Percentiles rank a stretch among this genome's conserved stretches.
phyloP scores from a whole-genome alignment of 1,284 basidiomycete genomes.

The Pterula multifida region DNA sequence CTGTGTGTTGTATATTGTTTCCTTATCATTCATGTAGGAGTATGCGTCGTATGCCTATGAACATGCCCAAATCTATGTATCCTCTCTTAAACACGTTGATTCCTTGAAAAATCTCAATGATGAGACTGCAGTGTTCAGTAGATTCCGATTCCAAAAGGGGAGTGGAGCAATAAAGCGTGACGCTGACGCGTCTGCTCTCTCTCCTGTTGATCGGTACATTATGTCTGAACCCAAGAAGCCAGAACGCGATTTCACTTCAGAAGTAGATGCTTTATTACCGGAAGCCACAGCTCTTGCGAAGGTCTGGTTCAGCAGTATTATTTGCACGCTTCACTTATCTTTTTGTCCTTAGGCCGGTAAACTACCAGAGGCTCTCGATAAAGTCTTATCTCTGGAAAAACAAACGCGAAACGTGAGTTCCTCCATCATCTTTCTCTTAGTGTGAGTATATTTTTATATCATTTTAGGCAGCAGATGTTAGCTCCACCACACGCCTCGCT shows the following conservation, averaged over 20 bases:
- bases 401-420: slow-evolving; percentile 83
- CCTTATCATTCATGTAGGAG: not conserved
- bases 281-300: slow-evolving; percentile 42
- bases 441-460: slow-evolving; percentile 6
- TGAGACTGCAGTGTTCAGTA: not conserved
- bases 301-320: slow-evolving; percentile 21
- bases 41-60: not conserved
- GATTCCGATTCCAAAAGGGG: not conserved
- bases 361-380: slow-evolving; percentile 81
- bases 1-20: too few species aligned
- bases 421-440: not conserved
- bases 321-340: slow-evolving; percentile 7
- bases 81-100: not conserved
- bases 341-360: slow-evolving; percentile 47
- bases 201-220: too few species aligned
- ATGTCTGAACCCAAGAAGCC: slow-evolving; percentile 75
- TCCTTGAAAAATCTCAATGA: not conserved
- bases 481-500: slow-evolving; percentile 82
- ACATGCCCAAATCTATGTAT: not conserved
- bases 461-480: slow-evolving; percentile 78
- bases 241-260: slow-evolving; percentile 64
- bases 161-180: slow-evolving; percentile 54
- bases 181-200: slow-evolving; percentile 34
- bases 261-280: slow-evolving; percentile 53
- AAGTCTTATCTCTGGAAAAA: slow-evolving; percentile 85